Evolutionary conservation across 768 basidiomycete genomes (phyloP), one percentile per base, ranked within the genome.

Genomic region (Fomitopsis pulvina): DNA sequence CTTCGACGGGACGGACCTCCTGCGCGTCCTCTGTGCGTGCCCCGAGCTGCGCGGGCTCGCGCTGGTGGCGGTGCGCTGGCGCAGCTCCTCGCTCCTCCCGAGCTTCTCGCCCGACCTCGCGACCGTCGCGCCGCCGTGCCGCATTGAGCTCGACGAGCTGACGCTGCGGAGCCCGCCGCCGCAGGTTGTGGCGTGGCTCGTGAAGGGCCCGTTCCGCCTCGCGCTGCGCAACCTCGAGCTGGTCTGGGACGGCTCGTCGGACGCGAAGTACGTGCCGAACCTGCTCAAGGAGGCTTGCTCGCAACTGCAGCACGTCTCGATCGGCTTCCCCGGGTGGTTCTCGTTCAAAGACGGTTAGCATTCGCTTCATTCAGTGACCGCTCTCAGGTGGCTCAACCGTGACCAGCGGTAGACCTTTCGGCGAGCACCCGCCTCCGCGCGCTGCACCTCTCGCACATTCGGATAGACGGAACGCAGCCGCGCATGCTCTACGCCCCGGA

Each of bases 1-100:
- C 45, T 46, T 46, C 45, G 45, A 46, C 45, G 45, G 45, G 5
- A 46, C 45, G 32, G 45, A 46, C 30, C 30, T 46, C 21, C 21
- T 46, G 4, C 30, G 30, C 11, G 18, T 46, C 25, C 45, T 46
- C 30, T 46, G 45, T 32, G 45, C 45, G 21, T 46, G 45, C 18
- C 32, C 45, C 9, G 45, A 46, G 45, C 45, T 46, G 4, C 12
- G 14, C n/a, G 29, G 18, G 30, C 45, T 46, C 14, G 5, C 29
- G 21, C 29, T 46, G 21, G 3, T 3, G 10, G 29, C 45, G 4
- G 45, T 46, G 30, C 30, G 30, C 30, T 46, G 45, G 45, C 45
- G 45, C 4, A 27, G 45, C 11, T 46, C 45, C n/a, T 46, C 45
- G 29, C 27, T 46, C 4, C 20, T 46, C 3, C 45, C 45, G 9